Percentiles rank a stretch among this genome's conserved stretches.
Conservation (phyloP, 2,329 filamentous ascomycete genomes). For the Ophiostoma sp. region DNA sequence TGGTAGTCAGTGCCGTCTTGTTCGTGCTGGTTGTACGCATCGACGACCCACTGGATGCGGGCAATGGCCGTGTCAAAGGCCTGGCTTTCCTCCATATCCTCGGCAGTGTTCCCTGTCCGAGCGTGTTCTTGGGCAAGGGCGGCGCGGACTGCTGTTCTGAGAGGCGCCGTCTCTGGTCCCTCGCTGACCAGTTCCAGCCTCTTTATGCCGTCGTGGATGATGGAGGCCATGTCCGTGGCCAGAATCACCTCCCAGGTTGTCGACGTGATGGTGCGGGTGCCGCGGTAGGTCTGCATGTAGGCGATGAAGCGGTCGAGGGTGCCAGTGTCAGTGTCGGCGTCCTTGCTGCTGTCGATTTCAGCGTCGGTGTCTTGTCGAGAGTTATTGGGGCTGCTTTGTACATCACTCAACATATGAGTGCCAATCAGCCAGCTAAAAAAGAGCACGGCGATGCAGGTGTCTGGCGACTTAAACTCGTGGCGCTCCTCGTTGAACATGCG, state of each 20-base stretch:
- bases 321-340: not conserved
- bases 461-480: not conserved
- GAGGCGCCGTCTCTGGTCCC: not conserved
- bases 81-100: not conserved
- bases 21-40: not conserved
- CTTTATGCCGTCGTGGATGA: not conserved
- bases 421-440: not conserved
- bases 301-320: not conserved
- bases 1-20: not conserved
- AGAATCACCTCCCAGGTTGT: not conserved
- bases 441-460: not conserved
- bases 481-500: not conserved
- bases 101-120: not conserved
- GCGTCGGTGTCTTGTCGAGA: not conserved
- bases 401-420: not conserved
- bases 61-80: not conserved
- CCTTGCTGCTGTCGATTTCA: no score
- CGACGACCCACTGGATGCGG: not conserved
- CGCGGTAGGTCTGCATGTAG: conserved; percentile 2
- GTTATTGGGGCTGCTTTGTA: not conserved
- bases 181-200: not conserved
- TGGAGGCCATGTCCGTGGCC: not conserved
- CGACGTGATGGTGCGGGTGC: not conserved
- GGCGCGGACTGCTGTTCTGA: not conserved
- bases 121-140: not conserved